Evolutionary conservation across 495 filamentous ascomycete genomes (phyloP).

Genomic region (Xeromyces bisporus): DNA sequence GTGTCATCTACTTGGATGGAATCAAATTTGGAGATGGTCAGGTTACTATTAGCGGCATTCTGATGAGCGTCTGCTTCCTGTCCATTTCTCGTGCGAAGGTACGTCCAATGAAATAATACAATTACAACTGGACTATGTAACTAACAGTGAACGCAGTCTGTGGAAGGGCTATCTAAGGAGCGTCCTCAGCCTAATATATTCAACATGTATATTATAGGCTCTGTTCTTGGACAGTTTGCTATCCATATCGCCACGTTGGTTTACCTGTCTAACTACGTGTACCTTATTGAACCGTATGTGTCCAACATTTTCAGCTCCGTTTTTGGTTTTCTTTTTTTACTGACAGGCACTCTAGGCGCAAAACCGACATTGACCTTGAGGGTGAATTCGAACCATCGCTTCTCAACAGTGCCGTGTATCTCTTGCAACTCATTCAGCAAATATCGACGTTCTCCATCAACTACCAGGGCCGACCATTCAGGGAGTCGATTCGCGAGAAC

Average conservation of each 20-base stretch:
- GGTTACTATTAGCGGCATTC: slow-evolving; percentile 96
- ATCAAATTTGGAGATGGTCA: slow-evolving; percentile 99
- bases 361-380: slow-evolving; percentile 69
- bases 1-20: slow-evolving; percentile 89
- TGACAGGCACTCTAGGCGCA: slow-evolving; percentile 36
- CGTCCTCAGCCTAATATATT: slow-evolving; percentile 97
- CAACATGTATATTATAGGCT: slow-evolving; percentile 96
- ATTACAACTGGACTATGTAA: not conserved
- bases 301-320: not conserved
- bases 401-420: slow-evolving; percentile 92
- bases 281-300: slow-evolving; percentile 62
- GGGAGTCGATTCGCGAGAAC: slow-evolving; percentile 89
- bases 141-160: slow-evolving; percentile 39
- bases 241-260: slow-evolving; percentile 89
- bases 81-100: slow-evolving; percentile 88
- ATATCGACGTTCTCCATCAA: slow-evolving; percentile 99
- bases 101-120: slow-evolving; percentile 6
- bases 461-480: slow-evolving; percentile 96
- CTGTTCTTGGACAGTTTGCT: slow-evolving; percentile 93
- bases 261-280: slow-evolving; percentile 83
- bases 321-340: slow-evolving; percentile 2
- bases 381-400: slow-evolving; percentile 88
- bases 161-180: slow-evolving; percentile 91
- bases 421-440: slow-evolving; percentile 95
- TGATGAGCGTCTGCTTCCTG: slow-evolving; percentile 99